Base-by-base conservation (phyloP, 1,284 basidiomycete species). In the Apiotrichum brassicae region DNA sequence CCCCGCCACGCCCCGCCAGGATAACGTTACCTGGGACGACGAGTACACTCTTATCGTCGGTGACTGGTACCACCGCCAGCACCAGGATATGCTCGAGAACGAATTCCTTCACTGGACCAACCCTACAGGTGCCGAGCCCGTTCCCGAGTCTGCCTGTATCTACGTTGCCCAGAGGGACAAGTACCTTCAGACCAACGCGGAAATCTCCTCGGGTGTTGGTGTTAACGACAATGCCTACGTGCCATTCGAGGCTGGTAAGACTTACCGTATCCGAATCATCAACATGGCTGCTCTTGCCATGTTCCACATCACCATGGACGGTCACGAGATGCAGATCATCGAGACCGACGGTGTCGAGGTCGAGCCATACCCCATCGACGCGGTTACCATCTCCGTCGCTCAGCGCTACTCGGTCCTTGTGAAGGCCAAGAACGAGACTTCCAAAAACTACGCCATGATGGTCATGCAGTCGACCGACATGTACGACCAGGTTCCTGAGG, bases 391-490 rank as follows among this genome's bases (percentile, higher is more conserved):
- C 51, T 79, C 87, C 6, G 88, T 86, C 40, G 92, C 92, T 0
- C 93, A 97, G 71, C 82, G 93, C n/a, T 95, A 93, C 74, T 92
- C 89, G 0, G 76, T 97, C 43, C 82, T 97, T 41, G 87, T 97
- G 43, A 85, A 84, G 19, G 91, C 94, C 11, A 82, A 86, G 49
- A 90, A 92, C 70, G 87, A 91, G 61, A 85, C 87, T 0, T 76
- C 76, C 14, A 73, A 79, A 19, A 95, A 97, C 76, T 97, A 85
- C 82, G 82, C 81, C 37, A 82, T 98, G 55, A 89, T 92, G 65
- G 85, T 87, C 22, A 87, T 90, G 76, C 88, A 97, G 81, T 87
- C 91, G 53, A 60, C 65, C 13, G 75, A 75, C 57, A 78, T 77
- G 78, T 94, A 93, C 71, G 91, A 94, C 68, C 76, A 63, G 0